Evolutionary conservation across 2,329 filamentous ascomycete species (phyloP).

Genomic region (Diaporthe helianthi): DNA sequence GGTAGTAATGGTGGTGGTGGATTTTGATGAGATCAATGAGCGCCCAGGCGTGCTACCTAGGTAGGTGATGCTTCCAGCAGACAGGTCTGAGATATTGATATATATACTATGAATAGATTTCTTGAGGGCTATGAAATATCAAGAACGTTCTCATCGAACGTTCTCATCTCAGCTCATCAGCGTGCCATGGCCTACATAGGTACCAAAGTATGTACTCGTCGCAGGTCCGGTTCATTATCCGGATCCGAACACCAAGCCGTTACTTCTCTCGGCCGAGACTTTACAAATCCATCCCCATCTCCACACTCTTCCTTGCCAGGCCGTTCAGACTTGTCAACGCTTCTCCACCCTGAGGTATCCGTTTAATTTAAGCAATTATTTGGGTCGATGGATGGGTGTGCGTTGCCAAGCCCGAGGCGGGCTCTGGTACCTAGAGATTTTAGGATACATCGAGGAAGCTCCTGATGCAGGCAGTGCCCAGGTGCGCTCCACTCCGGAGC

Average conservation of each 20-base stretch:
- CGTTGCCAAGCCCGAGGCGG: not conserved
- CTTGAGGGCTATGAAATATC: not conserved
- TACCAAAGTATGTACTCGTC: not conserved
- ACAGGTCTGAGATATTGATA: fast-evolving
- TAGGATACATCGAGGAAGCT: not conserved
- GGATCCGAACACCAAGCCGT: not conserved
- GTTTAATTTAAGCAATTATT: not conserved
- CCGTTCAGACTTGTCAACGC: not conserved
- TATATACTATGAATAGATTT: fast-evolving
- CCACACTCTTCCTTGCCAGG: not conserved
- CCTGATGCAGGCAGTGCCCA: too few relatives aligned
- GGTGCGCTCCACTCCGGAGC: not conserved
- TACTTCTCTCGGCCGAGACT: constrained; percentile 8
- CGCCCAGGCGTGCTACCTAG: too few relatives aligned
- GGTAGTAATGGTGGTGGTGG: not conserved
- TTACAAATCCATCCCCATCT: not conserved
- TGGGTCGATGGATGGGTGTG: not conserved
- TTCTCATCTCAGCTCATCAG: not conserved
- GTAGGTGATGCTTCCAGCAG: too few relatives aligned
- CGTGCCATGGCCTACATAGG: not conserved
- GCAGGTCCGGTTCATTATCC: not conserved
- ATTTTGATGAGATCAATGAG: too few relatives aligned
- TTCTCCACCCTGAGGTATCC: not conserved
- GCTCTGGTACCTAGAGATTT: not conserved
- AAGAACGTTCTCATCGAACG: not conserved